Evolutionary conservation across 2,329 filamentous ascomycete genomes (phyloP).

Genomic region (Pyrenochaeta sp.): DNA sequence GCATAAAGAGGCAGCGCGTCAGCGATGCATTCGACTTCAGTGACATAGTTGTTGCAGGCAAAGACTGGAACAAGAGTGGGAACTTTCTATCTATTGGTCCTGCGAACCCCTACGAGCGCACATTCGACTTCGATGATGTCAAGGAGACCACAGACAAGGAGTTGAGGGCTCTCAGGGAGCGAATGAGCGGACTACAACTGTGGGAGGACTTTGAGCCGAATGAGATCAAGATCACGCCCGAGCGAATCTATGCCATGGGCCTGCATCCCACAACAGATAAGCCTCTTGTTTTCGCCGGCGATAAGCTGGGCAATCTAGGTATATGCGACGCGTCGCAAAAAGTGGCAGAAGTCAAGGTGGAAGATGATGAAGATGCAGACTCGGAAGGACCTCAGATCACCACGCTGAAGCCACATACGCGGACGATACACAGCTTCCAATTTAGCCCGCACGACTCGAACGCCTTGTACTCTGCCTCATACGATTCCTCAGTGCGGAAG

Average conservation of each 20-base stretch:
- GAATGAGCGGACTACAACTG: conserved; percentile 78
- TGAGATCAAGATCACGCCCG: conserved; percentile 54
- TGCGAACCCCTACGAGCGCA: conserved; percentile 82
- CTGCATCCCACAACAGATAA: conserved; percentile 91
- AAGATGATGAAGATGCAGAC: conserved; percentile 72
- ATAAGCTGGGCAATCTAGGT: conserved; percentile 90
- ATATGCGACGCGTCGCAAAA: conserved; percentile 88
- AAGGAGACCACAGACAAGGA: conserved; percentile 80
- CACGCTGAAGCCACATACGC: conserved; percentile 86
- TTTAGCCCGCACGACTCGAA: conserved; percentile 78
- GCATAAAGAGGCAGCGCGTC: conserved; percentile 70
- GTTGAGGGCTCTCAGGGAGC: conserved; percentile 75
- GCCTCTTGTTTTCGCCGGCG: conserved; percentile 88
- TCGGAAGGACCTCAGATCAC: conserved; percentile 79
- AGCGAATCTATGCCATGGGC: conserved; percentile 73
- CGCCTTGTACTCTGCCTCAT: conserved; percentile 83
- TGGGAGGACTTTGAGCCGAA: conserved; percentile 85
- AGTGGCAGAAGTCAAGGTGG: conserved; percentile 58
- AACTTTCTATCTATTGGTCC: conserved; percentile 73
- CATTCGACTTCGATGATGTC: conserved; percentile 85
- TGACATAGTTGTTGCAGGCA: conserved; percentile 81
- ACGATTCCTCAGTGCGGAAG: conserved; percentile 90
- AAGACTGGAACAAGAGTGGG: conserved; percentile 74
- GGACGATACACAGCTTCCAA: conserved; percentile 86
- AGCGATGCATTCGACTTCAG: conserved; percentile 74